Evolutionary conservation across 148 eudicot genomes (phyloP), one percentile per base, ranked within the genome.

Genomic region (Nepenthes gracilis): DNA sequence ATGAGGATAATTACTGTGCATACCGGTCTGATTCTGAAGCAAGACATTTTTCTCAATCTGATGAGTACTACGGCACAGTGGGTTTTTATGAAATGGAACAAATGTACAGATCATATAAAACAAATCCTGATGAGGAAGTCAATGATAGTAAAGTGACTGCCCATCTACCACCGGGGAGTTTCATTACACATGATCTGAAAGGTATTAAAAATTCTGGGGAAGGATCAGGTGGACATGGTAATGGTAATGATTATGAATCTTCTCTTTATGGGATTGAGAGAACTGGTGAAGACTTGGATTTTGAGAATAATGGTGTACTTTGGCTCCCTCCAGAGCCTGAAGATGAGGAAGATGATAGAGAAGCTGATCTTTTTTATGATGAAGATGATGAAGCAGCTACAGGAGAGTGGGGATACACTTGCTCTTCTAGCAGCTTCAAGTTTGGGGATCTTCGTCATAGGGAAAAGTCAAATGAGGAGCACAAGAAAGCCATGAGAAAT

Each of bases 271-370:
- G 64, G 56, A 63, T 79, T 35, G 78, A 76, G 70, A 77, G 71
- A 66, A 80, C 69, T 14, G 75, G 83, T 56, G 63, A 89, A 70
- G 88, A 85, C 58, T 77, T 93, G 66, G 99, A 93, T 78, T 93
- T 89, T 74, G 99, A 93, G 71, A 89, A 83, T 70, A 79, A 85
- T 74, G 97, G 89, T 58, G 72, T 83, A 59, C 81, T 93, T 35
- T 93, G 99, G 99, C 83, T 89, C 47, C 97, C 99, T n/a, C 99
- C 99, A 36, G 92, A 89, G 23, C 85, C 99, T 48, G 96, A 93
- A 72, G 92, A 88, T 47, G 87, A 83, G 74, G 96, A 88, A 66
- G 96, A 88, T 74, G 95, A 84, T n/a, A 77, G 69, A 65, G 91
- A 84, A 73, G 80, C 72, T 35, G 74, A 75, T 69, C 38, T 72